Base-by-base conservation (phyloP, 176 grass and related monocot genomes). In the Phoenix roebelenii region DNA sequence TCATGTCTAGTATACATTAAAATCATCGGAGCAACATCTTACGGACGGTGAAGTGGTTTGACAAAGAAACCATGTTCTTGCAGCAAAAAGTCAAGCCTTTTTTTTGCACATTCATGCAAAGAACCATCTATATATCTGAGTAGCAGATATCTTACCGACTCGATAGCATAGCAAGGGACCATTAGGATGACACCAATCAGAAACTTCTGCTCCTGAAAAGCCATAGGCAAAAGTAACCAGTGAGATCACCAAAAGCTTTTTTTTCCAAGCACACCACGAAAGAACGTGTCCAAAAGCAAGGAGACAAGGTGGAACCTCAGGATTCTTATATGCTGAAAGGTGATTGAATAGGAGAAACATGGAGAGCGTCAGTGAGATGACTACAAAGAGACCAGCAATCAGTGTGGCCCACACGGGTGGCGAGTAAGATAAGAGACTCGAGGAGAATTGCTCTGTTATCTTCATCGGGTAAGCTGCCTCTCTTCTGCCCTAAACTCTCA, bases 191-290 rank as follows among this genome's bases (percentile, higher is more conserved):
- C 83, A 19, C 85, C 83, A 23, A 95, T 76, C 14, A 95, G 70
- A 73, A 95, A 95, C 60, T 86, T 89, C 67, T 95, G 90, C 66
- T 95, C 90, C 90, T 95, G 90, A 2, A 44, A 81, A 54, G 71
- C 54, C 60, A 55, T 12, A 30, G 10, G 35, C 25, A 26, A 25
- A 88, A 78, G 59, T 65, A 51, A 71, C 29, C 26, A 49, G 66
- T 25, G 32, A 19, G 7, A 72, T 60, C 17, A 59, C 23, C 39
- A 67, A 26, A 15, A 68, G 49, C 66, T 44, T 44, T 14, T 44
- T 12, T 44, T 44, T 44, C 10, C 10, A 14, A 44, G 35, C 7
- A 44, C 7, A 3, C 6, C 35, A 44, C 9, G 12, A 44, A 55
- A 15, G 51, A 29, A 20, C 29, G 23, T 6, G 18, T 66, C 9